phyloP scores from a whole-genome alignment of 78 protist species.

The Dictyostelium brefeldianum region DNA sequence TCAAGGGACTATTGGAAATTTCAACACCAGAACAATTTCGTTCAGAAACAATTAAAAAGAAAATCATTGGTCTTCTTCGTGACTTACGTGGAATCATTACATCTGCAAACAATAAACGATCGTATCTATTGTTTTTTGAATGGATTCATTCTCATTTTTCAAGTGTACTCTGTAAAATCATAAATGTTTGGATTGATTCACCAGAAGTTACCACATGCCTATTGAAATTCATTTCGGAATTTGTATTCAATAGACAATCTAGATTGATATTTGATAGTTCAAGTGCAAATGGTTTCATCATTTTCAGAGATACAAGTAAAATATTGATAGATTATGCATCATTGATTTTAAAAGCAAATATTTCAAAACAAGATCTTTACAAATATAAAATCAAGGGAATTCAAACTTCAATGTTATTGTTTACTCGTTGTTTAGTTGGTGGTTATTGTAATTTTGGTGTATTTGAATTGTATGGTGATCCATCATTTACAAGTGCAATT shows the following conservation, averaged over 20 bases:
- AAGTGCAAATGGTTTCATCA: constrained; percentile 38
- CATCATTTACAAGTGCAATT: constrained; percentile 6
- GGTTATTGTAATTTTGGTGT: constrained; percentile 74
- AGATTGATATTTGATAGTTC: constrained; percentile 47
- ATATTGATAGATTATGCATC: constrained; percentile 34
- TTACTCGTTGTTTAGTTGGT: constrained; percentile 42
- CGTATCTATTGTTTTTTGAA: constrained; percentile 38
- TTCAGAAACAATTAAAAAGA: constrained; percentile 22
- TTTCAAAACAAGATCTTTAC: constrained; percentile 37
- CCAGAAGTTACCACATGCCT: constrained; percentile 42
- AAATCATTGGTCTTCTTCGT: constrained; percentile 39
- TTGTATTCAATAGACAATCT: constrained; percentile 33
- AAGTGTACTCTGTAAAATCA: constrained; percentile 12
- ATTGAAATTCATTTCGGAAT: constrained; percentile 41
- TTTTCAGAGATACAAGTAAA: constrained; percentile 73
- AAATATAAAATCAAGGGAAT: constrained; percentile 53
- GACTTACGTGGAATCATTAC: constrained; percentile 52
- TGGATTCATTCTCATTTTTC: constrained; percentile 22
- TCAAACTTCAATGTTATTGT: constrained; percentile 19
- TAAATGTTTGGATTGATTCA: constrained; percentile 19
- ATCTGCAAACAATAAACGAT: constrained; percentile 30
- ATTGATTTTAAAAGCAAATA: neutral
- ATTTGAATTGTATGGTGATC: constrained; percentile 65
- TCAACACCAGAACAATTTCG: constrained; percentile 34
- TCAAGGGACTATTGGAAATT: constrained; percentile 3